Evolutionary conservation across 176 grass and related monocot species (phyloP).

Genomic region (Eleusine indica): DNA sequence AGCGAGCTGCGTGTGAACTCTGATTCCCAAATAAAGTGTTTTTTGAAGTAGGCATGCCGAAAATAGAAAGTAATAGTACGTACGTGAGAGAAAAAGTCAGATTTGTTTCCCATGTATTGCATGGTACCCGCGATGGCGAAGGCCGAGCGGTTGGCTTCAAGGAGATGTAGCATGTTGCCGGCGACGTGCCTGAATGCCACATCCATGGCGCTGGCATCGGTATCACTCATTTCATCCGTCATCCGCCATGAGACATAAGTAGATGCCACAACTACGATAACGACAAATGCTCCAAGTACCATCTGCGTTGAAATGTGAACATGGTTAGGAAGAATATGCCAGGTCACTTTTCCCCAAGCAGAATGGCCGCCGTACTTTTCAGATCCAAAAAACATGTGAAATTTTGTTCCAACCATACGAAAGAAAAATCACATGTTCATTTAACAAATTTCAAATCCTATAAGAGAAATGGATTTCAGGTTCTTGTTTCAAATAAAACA

Average conservation of each 20-base stretch:
- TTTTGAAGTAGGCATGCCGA: not conserved
- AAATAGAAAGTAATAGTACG: not conserved
- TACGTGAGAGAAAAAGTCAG: not conserved
- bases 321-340: not conserved
- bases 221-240: not conserved
- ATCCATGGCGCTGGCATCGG: not conserved
- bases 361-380: no score
- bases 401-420: not conserved
- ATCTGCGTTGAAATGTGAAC: not conserved
- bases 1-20: no score
- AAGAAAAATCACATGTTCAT: not conserved
- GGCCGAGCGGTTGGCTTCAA: slow-evolving; percentile 24
- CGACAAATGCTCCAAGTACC: not conserved
- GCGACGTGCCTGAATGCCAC: slow-evolving; percentile 11
- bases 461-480: not conserved
- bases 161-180: slow-evolving; percentile 17
- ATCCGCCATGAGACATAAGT: not conserved
- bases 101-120: not conserved
- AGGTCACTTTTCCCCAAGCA: not conserved
- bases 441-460: not conserved
- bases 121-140: slow-evolving; percentile 1
- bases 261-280: not conserved
- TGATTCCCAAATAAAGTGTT: no score
- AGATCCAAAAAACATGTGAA: no score
- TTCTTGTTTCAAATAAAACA: not conserved